Percentiles rank a stretch among this genome's conserved stretches.
phyloP scores from a whole-genome alignment of 108 stramenopile species.

The Cyclotella sp. region DNA sequence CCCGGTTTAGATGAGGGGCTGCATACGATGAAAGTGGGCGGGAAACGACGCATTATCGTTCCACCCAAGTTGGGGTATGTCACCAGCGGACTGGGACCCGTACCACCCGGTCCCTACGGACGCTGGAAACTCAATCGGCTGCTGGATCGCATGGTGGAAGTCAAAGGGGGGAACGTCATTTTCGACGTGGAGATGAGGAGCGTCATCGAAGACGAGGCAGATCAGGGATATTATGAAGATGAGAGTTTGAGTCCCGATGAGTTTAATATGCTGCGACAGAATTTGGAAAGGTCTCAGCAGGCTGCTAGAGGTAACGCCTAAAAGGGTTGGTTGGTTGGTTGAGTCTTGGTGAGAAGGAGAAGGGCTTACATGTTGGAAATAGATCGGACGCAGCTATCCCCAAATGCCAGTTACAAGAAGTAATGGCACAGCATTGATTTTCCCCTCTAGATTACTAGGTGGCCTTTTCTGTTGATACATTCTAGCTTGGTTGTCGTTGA shows the following conservation, averaged over 20 bases:
- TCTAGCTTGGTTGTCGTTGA: too few relatives aligned
- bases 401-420: too few relatives aligned
- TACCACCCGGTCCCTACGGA: constrained; percentile 73
- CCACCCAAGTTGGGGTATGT: constrained; percentile 89
- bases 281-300: constrained; percentile 47
- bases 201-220: constrained; percentile 83
- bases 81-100: constrained; percentile 67
- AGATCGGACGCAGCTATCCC: too few relatives aligned
- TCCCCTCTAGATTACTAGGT: too few relatives aligned
- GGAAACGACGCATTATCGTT: constrained; percentile 74
- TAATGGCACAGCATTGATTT: too few relatives aligned
- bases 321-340: neutral
- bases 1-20: constrained; percentile 86
- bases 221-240: constrained; percentile 91
- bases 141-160: constrained; percentile 75
- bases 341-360: neutral
- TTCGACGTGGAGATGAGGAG: constrained; percentile 73
- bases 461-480: too few relatives aligned
- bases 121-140: constrained; percentile 68
- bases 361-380: too few relatives aligned
- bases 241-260: constrained; percentile 64
- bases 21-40: constrained; percentile 85
- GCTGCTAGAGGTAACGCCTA: constrained; percentile 23
- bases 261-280: constrained; percentile 56
- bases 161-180: constrained; percentile 72